phyloP scores from a whole-genome alignment of 352 stramenopile species.

The Pythium sukuiense region DNA sequence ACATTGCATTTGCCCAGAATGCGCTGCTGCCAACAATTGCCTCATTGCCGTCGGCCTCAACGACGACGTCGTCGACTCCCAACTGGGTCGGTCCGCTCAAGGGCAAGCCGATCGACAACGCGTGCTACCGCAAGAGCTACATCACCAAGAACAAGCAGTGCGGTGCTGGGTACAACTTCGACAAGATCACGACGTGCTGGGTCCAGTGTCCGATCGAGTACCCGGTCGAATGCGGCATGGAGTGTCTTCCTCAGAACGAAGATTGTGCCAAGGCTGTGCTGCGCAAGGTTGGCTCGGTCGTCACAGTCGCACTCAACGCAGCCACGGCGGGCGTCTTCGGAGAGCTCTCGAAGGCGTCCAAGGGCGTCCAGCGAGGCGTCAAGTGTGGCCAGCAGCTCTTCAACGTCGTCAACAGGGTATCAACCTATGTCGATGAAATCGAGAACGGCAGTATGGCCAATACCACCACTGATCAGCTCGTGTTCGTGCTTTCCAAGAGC shows the following conservation, averaged over 20 bases:
- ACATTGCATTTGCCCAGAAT: not conserved
- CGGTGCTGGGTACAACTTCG: conserved; percentile 44
- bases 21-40: not conserved
- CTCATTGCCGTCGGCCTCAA: not conserved
- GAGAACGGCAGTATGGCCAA: conserved; percentile 18
- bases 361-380: conserved; percentile 24
- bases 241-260: conserved; percentile 62
- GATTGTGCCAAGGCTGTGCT: conserved; percentile 53
- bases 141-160: conserved; percentile 37
- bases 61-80: not conserved
- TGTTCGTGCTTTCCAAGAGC: conserved; percentile 54
- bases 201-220: conserved; percentile 56
- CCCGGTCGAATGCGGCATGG: conserved; percentile 52
- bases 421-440: conserved; percentile 18
- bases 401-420: conserved; percentile 14
- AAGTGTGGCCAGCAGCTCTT: conserved; percentile 30
- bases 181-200: conserved; percentile 54
- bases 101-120: conserved; percentile 20
- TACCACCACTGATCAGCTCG: conserved; percentile 52
- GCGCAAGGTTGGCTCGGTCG: conserved; percentile 42
- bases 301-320: conserved; percentile 36
- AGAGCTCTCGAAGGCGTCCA: conserved; percentile 24
- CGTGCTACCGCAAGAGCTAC: conserved; percentile 36
- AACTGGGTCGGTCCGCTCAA: conserved; percentile 26
- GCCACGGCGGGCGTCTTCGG: conserved; percentile 43